phyloP scores from a whole-genome alignment of 306 rosid genomes.

The Prosopis cineraria region DNA sequence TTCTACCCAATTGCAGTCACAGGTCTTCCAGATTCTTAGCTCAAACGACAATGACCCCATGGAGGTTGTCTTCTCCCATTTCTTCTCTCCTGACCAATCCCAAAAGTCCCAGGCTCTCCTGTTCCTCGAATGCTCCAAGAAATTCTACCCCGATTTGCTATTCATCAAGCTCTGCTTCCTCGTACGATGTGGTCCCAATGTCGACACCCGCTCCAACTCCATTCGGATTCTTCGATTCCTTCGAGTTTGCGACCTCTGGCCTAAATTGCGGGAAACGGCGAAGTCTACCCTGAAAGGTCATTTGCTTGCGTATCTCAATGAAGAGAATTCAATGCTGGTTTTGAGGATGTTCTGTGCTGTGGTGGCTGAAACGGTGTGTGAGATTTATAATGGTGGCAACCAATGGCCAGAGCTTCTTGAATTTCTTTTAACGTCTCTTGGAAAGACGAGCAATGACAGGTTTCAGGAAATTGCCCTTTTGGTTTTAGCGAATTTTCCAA shows the following conservation, averaged over 20 bases:
- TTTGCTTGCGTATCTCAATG: constrained; percentile 18
- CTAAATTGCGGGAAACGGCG: constrained; percentile 6
- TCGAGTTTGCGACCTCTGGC: constrained; percentile 32
- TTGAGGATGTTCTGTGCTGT: constrained; percentile 26
- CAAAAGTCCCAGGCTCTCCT: constrained; percentile 28
- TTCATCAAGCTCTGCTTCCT: constrained; percentile 46
- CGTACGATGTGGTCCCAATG: not conserved
- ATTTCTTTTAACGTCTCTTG: not conserved
- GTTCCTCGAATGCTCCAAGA: constrained; percentile 41
- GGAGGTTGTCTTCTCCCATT: constrained; percentile 35
- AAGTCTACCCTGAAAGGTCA: constrained; percentile 29
- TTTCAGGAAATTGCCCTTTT: constrained; percentile 24
- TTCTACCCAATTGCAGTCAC: constrained; percentile 28
- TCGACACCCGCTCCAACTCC: constrained; percentile 37
- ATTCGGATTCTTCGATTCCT: constrained; percentile 31
- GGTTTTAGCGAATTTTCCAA: constrained; percentile 24
- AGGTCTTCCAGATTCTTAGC: constrained; percentile 28
- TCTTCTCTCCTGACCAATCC: constrained; percentile 6
- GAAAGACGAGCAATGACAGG: constrained; percentile 13
- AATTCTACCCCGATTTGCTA: constrained; percentile 42
- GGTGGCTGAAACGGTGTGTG: constrained; percentile 31
- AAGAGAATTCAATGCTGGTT: constrained; percentile 37
- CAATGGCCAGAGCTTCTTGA: constrained; percentile 39
- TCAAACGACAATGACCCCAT: constrained; percentile 39
- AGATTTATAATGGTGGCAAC: constrained; percentile 7